Evolutionary conservation across 2,329 filamentous ascomycete species (phyloP).

Genomic region (Sporothrix curviconia): DNA sequence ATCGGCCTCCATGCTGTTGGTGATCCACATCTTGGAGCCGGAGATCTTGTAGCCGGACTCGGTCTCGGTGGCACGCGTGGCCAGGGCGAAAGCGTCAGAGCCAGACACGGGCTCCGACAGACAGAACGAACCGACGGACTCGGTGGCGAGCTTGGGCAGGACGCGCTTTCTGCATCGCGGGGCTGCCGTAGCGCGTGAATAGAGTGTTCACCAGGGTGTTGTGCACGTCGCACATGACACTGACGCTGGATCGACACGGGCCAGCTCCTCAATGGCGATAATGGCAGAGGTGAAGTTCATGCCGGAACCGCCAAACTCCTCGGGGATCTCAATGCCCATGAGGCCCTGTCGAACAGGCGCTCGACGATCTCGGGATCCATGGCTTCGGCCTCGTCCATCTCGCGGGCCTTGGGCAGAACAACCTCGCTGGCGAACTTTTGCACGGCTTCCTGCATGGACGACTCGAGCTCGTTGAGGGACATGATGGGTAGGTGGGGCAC

Average conservation of each 20-base stretch:
- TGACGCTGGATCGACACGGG: conserved; percentile 87
- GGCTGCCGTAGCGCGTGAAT: conserved; percentile 75
- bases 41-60: conserved; percentile 77
- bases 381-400: conserved; percentile 93
- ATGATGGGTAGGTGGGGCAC: conserved; percentile 88
- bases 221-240: conserved; percentile 93
- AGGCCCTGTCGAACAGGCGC: conserved; percentile 94
- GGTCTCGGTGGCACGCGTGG: conserved; percentile 83
- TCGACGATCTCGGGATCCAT: conserved; percentile 89
- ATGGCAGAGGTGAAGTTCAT: conserved; percentile 99
- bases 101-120: conserved; percentile 88
- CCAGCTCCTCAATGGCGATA: conserved; percentile 93
- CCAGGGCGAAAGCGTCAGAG: conserved; percentile 91
- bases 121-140: conserved; percentile 88
- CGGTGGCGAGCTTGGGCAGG: conserved; percentile 82
- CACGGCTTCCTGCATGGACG: conserved; percentile 82
- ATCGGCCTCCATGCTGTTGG: conserved; percentile 86
- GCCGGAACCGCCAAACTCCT: conserved; percentile 90
- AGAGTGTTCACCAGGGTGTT: conserved; percentile 97
- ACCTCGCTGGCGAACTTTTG: conserved; percentile 85
- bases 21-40: conserved; percentile 99
- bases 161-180: conserved; percentile 74
- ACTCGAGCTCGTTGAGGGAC: conserved; percentile 83
- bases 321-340: conserved; percentile 96
- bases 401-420: conserved; percentile 82